Base-by-base conservation (phyloP, 352 stramenopile genomes). In the Phytophthora citrophthora region DNA sequence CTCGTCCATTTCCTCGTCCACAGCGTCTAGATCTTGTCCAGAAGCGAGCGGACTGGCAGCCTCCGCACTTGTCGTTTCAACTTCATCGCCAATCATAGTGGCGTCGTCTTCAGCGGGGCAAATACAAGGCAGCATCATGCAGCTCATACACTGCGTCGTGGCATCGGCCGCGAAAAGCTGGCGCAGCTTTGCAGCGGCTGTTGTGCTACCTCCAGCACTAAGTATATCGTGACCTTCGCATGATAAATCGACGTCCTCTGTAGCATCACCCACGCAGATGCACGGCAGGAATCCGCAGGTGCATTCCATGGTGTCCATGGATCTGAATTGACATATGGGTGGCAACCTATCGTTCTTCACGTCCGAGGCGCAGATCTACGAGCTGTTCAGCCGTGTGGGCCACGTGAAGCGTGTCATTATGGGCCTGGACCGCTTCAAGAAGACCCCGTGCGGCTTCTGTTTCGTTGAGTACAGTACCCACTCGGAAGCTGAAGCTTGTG, bases 301-400 rank as follows among this genome's bases (percentile, higher is more conserved):
- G 63, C 83, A 93, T 53, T 49, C 49, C 36, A n/a, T 59, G 49
- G 15, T 24, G 44, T 38, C 48, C 65, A 62, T 74, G 29, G 29
- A 34, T 34, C 29, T 34, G 29, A 13, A 34, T 34, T 34, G 29
- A 34, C 29, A 34, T 34, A 10, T 34, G 29, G 27, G 27, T 32
- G 97, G 97, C 44, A 99, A 99, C 72, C 70, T 99, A 41, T 95
- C 91, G 40, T 99, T 99, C 76, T 98, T 97, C 61, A 99, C 97
- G 18, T 96, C 91, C 16, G 93, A 98, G 59, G 76, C 86, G 32
- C 96, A 99, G 72, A 95, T 99, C 56, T n/a, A n/a, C 69, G 90
- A 97, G 68, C 84, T 98, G 46, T 99, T 99, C 72, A 91, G 83
- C 54, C 84, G n/a, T n/a, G n/a, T n/a, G n/a, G n/a, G n/a, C n/a